Base-by-base conservation (phyloP, 2,329 filamentous ascomycete genomes). In the Huntiella moniliformis region DNA sequence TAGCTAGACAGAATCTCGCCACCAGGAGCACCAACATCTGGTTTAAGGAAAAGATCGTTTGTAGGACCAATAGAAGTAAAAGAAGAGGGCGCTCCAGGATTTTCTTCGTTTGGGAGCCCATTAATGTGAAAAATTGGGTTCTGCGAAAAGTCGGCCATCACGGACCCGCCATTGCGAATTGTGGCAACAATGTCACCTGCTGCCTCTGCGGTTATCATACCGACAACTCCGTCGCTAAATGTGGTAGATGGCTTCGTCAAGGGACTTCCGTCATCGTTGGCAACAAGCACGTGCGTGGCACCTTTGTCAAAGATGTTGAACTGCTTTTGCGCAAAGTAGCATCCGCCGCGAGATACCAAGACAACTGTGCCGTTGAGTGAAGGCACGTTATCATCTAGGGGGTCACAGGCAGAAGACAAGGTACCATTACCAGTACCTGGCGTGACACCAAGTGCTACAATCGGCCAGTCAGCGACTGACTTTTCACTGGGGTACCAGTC, bases 281-380 rank as follows among this genome's bases (percentile, higher is more conserved):
- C 79, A 53, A 75, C 62, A 52, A 79, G 58, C 45, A 79, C 58
- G 51, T 78, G 75, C 54, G 69, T 67, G 41, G 72, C 76, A 6
- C 75, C 75, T 41, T 64, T 64, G 5, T 62, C 64, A 1, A 61
- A 66, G 3, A 69, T 68, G 48, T 73, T 71, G 36, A 60, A 54
- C 2, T 65, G 66, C 60, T 79, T 78, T 11, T 64, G 53, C 2
- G 62, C 60, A 49, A 75, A 77, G 0, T 64, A 64, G 56, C 75
- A 79, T 5, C 59, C 66, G 42, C 74, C 74, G 16, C 73, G 67
- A 39, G 70, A 70, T 34, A 80, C 61, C 6, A 80, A 65, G 3
- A 77, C 73, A 32, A 81, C 67, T 41, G 68, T 62, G 16, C 61
- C 61, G 39, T 67, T 68, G 10, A 81, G 62, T 16, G 35, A 42